These are phyloP conservation scores for Graphiopsis chlorocephala DNA, from an alignment of 2,329 filamentous ascomycete species.

Conservation along the genomic window DNA sequence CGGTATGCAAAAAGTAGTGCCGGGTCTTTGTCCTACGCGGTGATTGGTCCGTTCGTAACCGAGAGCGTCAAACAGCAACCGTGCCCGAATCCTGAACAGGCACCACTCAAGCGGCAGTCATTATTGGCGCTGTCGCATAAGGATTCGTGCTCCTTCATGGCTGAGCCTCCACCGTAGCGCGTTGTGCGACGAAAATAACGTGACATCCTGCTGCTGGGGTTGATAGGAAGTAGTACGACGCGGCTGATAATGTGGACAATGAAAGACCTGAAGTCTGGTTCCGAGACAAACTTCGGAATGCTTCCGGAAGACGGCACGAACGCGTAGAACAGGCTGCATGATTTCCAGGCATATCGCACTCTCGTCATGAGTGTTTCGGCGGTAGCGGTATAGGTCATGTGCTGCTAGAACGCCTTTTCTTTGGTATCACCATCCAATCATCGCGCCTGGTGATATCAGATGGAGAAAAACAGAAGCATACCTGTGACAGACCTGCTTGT, in stretches of 20 bases:
- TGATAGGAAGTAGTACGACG: neutral
- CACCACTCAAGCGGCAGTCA: neutral
- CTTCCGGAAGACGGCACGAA: neutral
- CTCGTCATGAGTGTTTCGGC: neutral
- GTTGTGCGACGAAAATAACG: neutral
- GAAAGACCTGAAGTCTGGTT: neutral
- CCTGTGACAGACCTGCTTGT: neutral
- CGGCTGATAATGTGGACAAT: neutral
- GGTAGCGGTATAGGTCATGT: neutral
- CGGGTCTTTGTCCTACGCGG: neutral
- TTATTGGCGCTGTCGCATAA: neutral
- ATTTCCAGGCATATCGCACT: neutral
- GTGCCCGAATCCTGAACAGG: neutral
- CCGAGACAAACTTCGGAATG: neutral
- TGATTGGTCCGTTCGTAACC: neutral
- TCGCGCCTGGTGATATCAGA: neutral
- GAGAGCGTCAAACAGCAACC: neutral
- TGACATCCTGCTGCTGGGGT: neutral
- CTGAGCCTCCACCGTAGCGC: slow-evolving; percentile 5
- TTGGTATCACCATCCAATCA: neutral
- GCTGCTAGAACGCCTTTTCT: neutral
- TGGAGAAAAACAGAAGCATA: neutral
- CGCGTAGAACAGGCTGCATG: neutral
- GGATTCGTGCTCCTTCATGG: neutral
- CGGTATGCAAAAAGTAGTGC: neutral